These are phyloP conservation scores for Powellomyces hirtus DNA, from an alignment of 192 early-diverging fungal species.

Conservation along the genomic window DNA sequence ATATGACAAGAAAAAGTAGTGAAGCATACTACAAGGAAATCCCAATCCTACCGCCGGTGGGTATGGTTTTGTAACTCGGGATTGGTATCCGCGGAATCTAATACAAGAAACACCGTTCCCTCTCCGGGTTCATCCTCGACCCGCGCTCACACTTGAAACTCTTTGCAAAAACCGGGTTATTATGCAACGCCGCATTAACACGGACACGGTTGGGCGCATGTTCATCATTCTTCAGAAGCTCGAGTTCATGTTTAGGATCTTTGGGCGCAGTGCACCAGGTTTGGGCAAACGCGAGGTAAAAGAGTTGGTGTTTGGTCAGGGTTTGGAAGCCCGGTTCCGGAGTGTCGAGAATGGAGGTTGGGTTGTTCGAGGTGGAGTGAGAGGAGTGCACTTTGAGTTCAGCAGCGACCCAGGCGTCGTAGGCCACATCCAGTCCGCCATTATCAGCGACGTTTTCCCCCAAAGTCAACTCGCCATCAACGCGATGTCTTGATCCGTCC, in stretches of 20 bases:
- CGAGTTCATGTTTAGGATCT: not conserved
- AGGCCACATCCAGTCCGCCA: conserved; percentile 55
- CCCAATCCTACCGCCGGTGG: too few relatives aligned
- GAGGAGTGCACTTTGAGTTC: conserved; percentile 25
- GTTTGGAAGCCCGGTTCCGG: conserved; percentile 46
- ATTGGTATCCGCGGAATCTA: too few relatives aligned
- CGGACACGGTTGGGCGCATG: conserved; percentile 32
- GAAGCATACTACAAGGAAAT: too few relatives aligned
- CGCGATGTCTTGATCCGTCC: conserved; percentile 27
- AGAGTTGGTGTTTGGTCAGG: conserved; percentile 61
- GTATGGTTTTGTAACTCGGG: too few relatives aligned
- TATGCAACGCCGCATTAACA: conserved; percentile 29
- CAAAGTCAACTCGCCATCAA: conserved; percentile 60
- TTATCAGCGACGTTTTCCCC: conserved; percentile 72
- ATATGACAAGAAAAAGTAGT: too few relatives aligned
- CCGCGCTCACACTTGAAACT: conserved; percentile 29
- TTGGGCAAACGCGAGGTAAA: conserved; percentile 67
- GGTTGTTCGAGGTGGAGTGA: not conserved
- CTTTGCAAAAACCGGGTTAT: conserved; percentile 30
- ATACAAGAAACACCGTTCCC: conserved; percentile 14
- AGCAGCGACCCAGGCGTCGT: conserved; percentile 41
- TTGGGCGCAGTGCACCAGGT: conserved; percentile 63
- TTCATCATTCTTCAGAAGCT: conserved; percentile 21
- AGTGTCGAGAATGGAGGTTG: not conserved
- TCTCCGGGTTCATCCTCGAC: conserved; percentile 17